Evolutionary conservation across 805 yeast species (phyloP), one percentile per base, ranked within the genome.

Genomic region (Candida lessepsii): DNA sequence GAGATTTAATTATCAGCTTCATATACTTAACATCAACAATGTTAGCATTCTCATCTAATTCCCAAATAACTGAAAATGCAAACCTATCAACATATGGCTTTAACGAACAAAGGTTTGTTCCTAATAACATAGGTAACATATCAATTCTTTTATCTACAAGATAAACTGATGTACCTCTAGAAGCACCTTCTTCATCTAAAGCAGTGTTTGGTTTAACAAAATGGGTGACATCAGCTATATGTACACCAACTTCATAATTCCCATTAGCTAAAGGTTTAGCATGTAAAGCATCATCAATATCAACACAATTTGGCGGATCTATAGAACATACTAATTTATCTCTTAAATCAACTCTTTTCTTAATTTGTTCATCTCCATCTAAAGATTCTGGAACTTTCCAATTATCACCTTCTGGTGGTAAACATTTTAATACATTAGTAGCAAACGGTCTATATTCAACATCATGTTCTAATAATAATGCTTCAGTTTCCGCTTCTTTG

Each of bases 251-350:
- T 60, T 93, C 96, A 70, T 78, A 89, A 58, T 91, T 87, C 0
- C 99, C 99, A 60, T 93, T 93, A 1, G 96, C 89, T 36, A 93
- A 72, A 39, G 60, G 58, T 47, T 75, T 69, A 0, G 98, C 98
- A 58, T 93, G 99, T 35, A 93, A 70, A 1, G 99, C 99, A 69
- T 93, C 63, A 69, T 93, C 99, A 54, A 93, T 93, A 78, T 93
- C 99, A 49, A 90, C 97, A 80, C 98, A 91, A 21, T 85, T 83
- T 2, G 97, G 97, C 8, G 99, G 99, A 71, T 93, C 99, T 52
- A 93, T 93, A 17, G 96, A 85, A 60, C 99, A 93, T 29, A 93
- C 86, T 35, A 88, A 70, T 55, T 87, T 81, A 53, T 91, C 95
- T 53, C 99, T 78, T 44, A 90, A 73, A 60, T 93, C 99, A 37